A percentile compares a stretch with the other conserved stretches of the same genome.
Conservation (phyloP, 2,329 filamentous ascomycete genomes). For the Polychaeton citri region DNA sequence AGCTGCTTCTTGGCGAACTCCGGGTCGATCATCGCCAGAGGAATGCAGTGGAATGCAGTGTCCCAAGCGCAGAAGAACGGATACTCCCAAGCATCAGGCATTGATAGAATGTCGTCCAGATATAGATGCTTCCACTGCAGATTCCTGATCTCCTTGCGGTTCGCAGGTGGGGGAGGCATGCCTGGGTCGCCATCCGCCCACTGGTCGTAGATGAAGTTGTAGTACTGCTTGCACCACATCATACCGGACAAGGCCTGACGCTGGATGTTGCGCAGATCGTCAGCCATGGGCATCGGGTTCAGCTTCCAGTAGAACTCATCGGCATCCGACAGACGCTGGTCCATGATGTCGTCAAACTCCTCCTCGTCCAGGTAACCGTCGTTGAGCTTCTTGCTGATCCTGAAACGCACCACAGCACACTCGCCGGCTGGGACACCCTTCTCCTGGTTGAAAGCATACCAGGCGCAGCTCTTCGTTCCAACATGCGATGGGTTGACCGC, state of each 20-base stretch:
- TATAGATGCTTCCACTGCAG: conserved; percentile 88
- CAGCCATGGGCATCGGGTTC: conserved; percentile 83
- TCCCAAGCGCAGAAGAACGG: conserved; percentile 98
- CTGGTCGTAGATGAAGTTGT: conserved; percentile 93
- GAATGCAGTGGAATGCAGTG: conserved; percentile 91
- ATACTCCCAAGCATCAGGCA: conserved; percentile 98
- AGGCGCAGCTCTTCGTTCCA: conserved; percentile 82
- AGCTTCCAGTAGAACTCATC: conserved; percentile 94
- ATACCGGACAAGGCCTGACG: conserved; percentile 89
- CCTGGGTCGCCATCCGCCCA: conserved; percentile 91
- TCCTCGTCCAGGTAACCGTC: conserved; percentile 82
- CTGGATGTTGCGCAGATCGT: conserved; percentile 89
- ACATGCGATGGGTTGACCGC: conserved; percentile 67
- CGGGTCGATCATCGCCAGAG: conserved; percentile 90
- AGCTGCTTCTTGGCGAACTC: conserved; percentile 98
- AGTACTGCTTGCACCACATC: conserved; percentile 98
- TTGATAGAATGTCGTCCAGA: conserved; percentile 87
- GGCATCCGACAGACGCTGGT: conserved; percentile 73
- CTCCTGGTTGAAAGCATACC: conserved; percentile 83
- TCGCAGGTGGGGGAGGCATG: conserved; percentile 72
- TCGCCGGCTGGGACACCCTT: conserved; percentile 80
- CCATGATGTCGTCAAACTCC: conserved; percentile 78
- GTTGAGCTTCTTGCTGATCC: conserved; percentile 56
- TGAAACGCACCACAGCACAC: conserved; percentile 89
- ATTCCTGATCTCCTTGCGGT: conserved; percentile 71